Base-by-base conservation (phyloP, 768 basidiomycete species). In the Lactifluus piperatus region DNA sequence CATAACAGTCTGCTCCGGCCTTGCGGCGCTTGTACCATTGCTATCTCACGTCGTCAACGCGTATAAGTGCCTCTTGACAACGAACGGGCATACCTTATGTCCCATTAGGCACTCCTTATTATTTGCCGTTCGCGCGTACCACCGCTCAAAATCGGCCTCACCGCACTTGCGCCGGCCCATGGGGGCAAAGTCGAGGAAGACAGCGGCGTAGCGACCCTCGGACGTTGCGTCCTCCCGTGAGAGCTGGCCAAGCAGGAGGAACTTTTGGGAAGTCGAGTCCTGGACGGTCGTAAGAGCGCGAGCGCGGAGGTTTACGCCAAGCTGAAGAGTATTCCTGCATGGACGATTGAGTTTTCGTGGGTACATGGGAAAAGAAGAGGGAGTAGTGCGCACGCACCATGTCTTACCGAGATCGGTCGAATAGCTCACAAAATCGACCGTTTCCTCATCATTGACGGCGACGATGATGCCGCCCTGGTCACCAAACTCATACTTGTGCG, bases 401-500 rank as follows among this genome's bases (percentile, higher is more conserved):
- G 77, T 84, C 57, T 77, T 75, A 6, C 97, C 94, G 26, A 89
- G 77, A 69, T 99, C 87, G 29, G 83, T 80, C 7, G 90, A 91
- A 69, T 95, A 98, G 43, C 74, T 75, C 20, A 97, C 73, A 14
- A 73, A 74, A 60, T 87, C 81, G 3, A 84, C 85, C 24, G 73
- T 68, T 37, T 88, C 84, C 67, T 98, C 94, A 65, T 99, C 93
- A 64, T 95, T 85, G 4, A 93, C 81, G 26, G 85, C 75, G 11
- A 98, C 81, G 32, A 89, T 68, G 30, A 98, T 80, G 66, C 87
- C 88, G 0, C 80, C 97, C 66, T 79, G 79, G 67, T 97, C 97
- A 5, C 97, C 97, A 69, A 98, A 94, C 73, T 98, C 94, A 67
- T 97, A 97, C 72, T 94, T 93, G 69, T 91, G 86, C 0, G 95